Conservation (phyloP, 2,329 filamentous ascomycete genomes). For the Ophiocordyceps robertsii region DNA sequence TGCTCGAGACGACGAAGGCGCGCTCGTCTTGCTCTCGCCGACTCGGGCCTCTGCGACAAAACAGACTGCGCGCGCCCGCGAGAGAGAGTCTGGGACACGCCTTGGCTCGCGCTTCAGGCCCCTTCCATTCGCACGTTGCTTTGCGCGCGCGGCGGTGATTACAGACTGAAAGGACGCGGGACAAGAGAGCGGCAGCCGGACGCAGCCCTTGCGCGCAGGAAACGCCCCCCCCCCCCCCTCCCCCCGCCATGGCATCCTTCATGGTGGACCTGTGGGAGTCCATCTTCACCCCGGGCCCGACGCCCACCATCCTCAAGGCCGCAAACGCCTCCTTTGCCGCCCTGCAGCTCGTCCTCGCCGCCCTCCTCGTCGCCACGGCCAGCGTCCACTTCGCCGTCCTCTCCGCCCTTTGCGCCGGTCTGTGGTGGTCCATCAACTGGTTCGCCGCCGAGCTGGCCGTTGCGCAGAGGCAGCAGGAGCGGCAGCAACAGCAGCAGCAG, state of each 20-base stretch:
- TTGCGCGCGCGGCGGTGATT: no score
- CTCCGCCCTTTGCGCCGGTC: slow-evolving; percentile 61
- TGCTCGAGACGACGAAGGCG: no score
- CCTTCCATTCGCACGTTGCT: no score
- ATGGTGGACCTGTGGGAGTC: slow-evolving; percentile 75
- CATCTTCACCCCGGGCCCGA: slow-evolving; percentile 86
- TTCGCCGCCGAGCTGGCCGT: slow-evolving; percentile 57
- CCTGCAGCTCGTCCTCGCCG: slow-evolving; percentile 66
- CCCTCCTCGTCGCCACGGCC: slow-evolving; percentile 66
- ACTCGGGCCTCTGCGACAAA: no score
- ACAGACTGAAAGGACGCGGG: no score
- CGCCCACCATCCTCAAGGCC: slow-evolving; percentile 73
- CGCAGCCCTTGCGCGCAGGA: not conserved
- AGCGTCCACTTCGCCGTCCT: slow-evolving; percentile 83
- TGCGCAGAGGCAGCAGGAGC: slow-evolving; percentile 20
- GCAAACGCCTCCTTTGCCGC: slow-evolving; percentile 82
- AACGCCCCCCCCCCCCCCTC: no score
- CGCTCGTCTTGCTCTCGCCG: no score
- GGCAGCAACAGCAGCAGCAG: slow-evolving; percentile 15
- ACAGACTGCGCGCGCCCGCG: no score
- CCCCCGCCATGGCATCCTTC: slow-evolving; percentile 40
- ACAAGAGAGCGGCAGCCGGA: no score
- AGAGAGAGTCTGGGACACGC: no score
- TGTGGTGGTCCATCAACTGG: slow-evolving; percentile 97
- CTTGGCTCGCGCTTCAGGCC: no score